phyloP scores from a whole-genome alignment of 129 eudicot species.

The Tanacetum coccineum region DNA sequence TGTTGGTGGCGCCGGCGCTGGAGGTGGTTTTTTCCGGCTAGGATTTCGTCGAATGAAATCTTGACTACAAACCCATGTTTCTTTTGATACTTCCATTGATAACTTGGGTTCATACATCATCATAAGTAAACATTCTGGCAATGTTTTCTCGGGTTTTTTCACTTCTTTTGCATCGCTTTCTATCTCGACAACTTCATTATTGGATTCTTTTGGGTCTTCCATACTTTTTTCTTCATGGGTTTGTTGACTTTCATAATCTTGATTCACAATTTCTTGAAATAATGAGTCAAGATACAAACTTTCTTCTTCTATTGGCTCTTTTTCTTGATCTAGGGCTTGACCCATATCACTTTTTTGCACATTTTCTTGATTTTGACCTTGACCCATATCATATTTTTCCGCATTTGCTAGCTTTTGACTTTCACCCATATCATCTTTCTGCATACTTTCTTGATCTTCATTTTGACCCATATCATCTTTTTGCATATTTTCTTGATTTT shows the following conservation, averaged over 20 bases:
- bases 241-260: constrained; percentile 34
- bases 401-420: constrained; percentile 23
- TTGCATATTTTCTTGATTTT: constrained; percentile 22
- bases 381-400: constrained; percentile 1
- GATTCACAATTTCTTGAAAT: constrained; percentile 37
- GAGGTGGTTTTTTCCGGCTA: constrained; percentile 29
- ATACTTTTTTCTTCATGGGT: constrained; percentile 24
- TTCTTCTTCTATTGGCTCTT: constrained; percentile 29
- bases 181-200: constrained; percentile 20
- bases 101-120: constrained; percentile 97
- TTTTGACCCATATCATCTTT: background rate
- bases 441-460: background rate
- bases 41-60: constrained; percentile 70
- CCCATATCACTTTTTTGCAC: constrained; percentile 16
- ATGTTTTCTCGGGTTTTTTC: constrained; percentile 17
- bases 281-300: constrained; percentile 26
- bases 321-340: constrained; percentile 21
- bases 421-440: constrained; percentile 17
- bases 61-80: constrained; percentile 85
- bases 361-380: constrained; percentile 20
- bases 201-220: constrained; percentile 1
- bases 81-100: constrained; percentile 89
- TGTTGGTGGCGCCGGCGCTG: constrained; percentile 22
- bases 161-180: constrained; percentile 21
- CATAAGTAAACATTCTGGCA: constrained; percentile 84